These are phyloP conservation scores for Leccinellum luteum DNA, from an alignment of 768 basidiomycete species.

Conservation along the genomic window DNA sequence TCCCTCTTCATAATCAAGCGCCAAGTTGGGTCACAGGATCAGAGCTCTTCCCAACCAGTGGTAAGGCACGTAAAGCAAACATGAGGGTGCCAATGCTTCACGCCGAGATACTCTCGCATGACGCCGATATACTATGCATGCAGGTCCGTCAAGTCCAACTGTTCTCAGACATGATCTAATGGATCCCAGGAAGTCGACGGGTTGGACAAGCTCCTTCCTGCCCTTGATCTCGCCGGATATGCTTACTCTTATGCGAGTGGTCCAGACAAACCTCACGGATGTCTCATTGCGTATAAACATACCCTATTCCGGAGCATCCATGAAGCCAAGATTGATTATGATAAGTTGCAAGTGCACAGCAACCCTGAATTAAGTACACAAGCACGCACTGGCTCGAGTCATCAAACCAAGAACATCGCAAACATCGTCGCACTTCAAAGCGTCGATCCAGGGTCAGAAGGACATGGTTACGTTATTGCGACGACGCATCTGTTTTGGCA, in stretches of 20 bases:
- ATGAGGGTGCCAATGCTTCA: slow-evolving; percentile 76
- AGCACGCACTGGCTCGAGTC: slow-evolving; percentile 53
- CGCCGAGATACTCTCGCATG: slow-evolving; percentile 66
- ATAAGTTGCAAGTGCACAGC: slow-evolving; percentile 53
- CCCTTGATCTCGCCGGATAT: slow-evolving; percentile 65
- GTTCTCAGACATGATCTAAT: neutral
- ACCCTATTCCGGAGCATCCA: slow-evolving; percentile 46
- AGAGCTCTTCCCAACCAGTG: slow-evolving; percentile 79
- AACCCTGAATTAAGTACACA: slow-evolving; percentile 32
- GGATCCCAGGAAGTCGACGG: slow-evolving; percentile 78
- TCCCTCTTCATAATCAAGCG: neutral
- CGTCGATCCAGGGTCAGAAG: slow-evolving; percentile 27
- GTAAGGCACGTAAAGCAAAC: slow-evolving; percentile 68
- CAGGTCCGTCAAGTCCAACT: slow-evolving; percentile 51
- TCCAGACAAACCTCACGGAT: slow-evolving; percentile 78
- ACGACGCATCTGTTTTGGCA: slow-evolving; percentile 98
- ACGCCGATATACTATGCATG: slow-evolving; percentile 83
- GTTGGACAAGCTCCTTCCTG: slow-evolving; percentile 67
- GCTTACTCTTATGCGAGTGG: slow-evolving; percentile 64
- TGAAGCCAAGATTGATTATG: slow-evolving; percentile 60
- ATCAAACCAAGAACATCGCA: slow-evolving; percentile 78
- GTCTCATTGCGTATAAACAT: slow-evolving; percentile 73
- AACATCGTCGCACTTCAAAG: slow-evolving; percentile 65
- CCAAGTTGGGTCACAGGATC: slow-evolving; percentile 49
- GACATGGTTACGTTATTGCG: slow-evolving; percentile 66